Conservation (phyloP, 2,329 filamentous ascomycete species). For the Phialophora expanda region DNA sequence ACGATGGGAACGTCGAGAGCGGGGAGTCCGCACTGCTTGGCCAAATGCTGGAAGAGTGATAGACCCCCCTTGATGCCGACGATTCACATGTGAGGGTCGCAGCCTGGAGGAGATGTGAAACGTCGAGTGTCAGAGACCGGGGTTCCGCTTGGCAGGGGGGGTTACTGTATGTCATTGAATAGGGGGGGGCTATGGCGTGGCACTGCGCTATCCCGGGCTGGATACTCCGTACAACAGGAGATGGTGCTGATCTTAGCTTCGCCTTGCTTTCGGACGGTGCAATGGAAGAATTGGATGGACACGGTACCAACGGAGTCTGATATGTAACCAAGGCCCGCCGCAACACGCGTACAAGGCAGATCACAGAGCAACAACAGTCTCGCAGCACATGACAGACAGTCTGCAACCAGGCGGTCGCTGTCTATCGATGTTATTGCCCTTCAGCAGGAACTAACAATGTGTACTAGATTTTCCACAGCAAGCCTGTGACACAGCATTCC, state of each 20-base stretch:
- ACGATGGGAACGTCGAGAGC: background rate
- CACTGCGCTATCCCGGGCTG: background rate
- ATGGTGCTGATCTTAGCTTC: background rate
- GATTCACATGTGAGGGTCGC: background rate
- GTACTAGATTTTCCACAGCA: background rate
- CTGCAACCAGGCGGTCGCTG: background rate
- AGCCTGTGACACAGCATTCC: background rate
- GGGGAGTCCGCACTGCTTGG: background rate
- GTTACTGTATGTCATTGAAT: background rate
- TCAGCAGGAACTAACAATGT: background rate
- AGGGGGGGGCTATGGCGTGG: background rate
- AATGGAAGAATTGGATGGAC: too few species aligned
- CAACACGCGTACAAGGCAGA: too few species aligned
- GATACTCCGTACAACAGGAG: background rate
- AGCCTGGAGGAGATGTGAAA: slow-evolving; percentile 1
- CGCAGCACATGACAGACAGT: background rate
- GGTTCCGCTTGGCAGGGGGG: slow-evolving; percentile 7
- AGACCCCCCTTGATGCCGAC: background rate
- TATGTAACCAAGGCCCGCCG: too few species aligned
- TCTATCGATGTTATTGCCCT: background rate
- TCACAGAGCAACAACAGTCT: background rate
- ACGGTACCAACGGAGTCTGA: too few species aligned
- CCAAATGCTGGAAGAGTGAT: background rate
- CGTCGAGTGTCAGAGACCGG: slow-evolving; percentile 1
- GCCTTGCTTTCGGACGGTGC: background rate